phyloP scores from a whole-genome alignment of 225 moss, liverwort and hornwort species.

The Bryum argenteum region DNA sequence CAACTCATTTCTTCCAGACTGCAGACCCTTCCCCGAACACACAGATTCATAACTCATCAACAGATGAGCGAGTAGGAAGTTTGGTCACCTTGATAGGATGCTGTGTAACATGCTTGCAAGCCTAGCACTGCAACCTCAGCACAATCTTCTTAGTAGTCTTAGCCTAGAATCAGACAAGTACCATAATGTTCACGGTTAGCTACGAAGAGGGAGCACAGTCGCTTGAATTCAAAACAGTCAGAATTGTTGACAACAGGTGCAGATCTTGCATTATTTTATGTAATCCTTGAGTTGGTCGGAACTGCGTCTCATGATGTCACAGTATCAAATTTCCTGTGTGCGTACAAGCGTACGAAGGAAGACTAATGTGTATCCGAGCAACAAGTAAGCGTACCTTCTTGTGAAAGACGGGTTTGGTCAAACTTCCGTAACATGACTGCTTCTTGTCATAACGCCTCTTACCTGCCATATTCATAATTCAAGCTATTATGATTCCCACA shows the following conservation, averaged over 20 bases:
- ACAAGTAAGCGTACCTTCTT: slow-evolving; percentile 59
- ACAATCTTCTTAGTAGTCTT: slow-evolving; percentile 99
- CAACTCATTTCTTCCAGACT: background rate
- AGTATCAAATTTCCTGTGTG: background rate
- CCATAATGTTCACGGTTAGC: background rate
- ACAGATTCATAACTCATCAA: background rate
- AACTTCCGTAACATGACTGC: slow-evolving; percentile 94
- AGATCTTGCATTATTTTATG: background rate
- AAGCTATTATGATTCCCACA: too few species aligned
- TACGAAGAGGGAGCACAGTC: background rate
- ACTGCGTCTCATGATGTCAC: too few species aligned
- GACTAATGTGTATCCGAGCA: background rate
- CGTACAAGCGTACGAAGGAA: background rate
- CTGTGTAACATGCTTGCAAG: slow-evolving; percentile 92
- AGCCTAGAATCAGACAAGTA: slow-evolving; percentile 42
- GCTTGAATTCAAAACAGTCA: too few species aligned
- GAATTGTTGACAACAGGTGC: background rate
- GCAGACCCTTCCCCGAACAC: background rate
- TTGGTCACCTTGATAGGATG: slow-evolving; percentile 73
- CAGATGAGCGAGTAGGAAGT: background rate
- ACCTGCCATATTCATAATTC: slow-evolving; percentile 31
- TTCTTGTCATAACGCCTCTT: slow-evolving; percentile 97
- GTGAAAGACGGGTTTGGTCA: slow-evolving; percentile 98
- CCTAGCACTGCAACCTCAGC: slow-evolving; percentile 90
- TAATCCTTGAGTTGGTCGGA: background rate